phyloP scores from a whole-genome alignment of 345 rosid genomes.

The Corchorus olitorius region DNA sequence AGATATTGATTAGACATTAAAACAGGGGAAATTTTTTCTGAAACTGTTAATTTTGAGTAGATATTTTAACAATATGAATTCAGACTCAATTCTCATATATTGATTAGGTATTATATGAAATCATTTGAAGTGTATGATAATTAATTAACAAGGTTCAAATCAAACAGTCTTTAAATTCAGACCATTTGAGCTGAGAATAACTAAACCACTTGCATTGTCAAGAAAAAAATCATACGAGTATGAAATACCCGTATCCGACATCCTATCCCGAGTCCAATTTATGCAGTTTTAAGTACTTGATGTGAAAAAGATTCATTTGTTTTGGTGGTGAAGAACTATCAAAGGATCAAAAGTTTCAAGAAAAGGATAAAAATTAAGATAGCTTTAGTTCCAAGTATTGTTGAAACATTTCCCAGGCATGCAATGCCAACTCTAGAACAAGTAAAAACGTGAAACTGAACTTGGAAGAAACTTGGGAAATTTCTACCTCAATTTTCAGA shows the following conservation, averaged over 20 bases:
- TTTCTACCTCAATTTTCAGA: not conserved
- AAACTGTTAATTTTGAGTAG: not conserved
- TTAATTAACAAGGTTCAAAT: not conserved
- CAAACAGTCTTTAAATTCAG: not conserved
- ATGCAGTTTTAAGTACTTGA: no score
- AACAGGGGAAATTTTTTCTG: not conserved
- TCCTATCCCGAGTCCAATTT: no score
- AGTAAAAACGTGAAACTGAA: not conserved
- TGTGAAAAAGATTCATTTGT: not conserved
- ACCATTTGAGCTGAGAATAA: not conserved
- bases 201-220: not conserved
- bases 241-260: no score
- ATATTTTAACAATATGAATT: not conserved
- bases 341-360: not conserved
- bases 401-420: not conserved
- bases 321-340: not conserved
- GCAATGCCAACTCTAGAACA: not conserved
- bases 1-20: constrained; percentile 16
- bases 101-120: not conserved
- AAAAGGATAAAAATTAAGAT: not conserved
- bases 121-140: not conserved
- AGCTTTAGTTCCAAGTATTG: not conserved
- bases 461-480: not conserved
- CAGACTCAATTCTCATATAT: not conserved
- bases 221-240: no score